These are phyloP conservation scores for Solanum phureja DNA, from an alignment of 257 asterid genomes.

Conservation along the genomic window DNA sequence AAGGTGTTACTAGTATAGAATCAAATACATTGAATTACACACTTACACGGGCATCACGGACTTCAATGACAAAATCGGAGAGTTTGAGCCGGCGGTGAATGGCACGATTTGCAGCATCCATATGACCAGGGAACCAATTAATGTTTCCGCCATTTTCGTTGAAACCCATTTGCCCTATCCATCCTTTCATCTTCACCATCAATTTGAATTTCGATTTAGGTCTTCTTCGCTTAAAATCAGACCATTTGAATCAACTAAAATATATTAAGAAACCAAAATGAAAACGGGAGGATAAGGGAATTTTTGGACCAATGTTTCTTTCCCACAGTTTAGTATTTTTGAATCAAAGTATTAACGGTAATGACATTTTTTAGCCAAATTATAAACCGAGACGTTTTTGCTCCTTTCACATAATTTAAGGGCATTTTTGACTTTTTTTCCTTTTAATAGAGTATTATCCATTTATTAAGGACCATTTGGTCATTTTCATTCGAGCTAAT, in stretches of 20 bases:
- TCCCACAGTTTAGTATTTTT: too few species aligned
- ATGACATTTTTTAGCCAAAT: accelerated
- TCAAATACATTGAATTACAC: background rate
- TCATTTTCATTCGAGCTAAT: too few species aligned
- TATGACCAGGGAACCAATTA: slow-evolving; percentile 96
- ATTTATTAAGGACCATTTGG: too few species aligned
- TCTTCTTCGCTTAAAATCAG: background rate
- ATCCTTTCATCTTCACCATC: slow-evolving; percentile 24
- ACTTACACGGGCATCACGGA: slow-evolving; percentile 83
- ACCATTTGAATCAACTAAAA: background rate
- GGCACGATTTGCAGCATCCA: slow-evolving; percentile 96
- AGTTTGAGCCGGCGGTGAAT: slow-evolving; percentile 84
- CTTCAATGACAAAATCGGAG: slow-evolving; percentile 83
- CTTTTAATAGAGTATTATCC: too few species aligned
- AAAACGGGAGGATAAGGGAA: too few species aligned
- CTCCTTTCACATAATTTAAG: too few species aligned
- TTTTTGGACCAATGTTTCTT: too few species aligned
- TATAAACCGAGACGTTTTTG: accelerated
- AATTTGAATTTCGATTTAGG: background rate
- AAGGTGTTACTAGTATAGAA: too few species aligned
- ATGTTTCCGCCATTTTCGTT: slow-evolving; percentile 20
- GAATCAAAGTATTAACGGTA: too few species aligned
- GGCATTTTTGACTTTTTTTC: too few species aligned
- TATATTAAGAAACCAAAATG: background rate
- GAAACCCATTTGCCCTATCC: slow-evolving; percentile 69